These are phyloP conservation scores for Samsoniella hepiali DNA, from an alignment of 2,329 filamentous ascomycete species.

Conservation along the genomic window DNA sequence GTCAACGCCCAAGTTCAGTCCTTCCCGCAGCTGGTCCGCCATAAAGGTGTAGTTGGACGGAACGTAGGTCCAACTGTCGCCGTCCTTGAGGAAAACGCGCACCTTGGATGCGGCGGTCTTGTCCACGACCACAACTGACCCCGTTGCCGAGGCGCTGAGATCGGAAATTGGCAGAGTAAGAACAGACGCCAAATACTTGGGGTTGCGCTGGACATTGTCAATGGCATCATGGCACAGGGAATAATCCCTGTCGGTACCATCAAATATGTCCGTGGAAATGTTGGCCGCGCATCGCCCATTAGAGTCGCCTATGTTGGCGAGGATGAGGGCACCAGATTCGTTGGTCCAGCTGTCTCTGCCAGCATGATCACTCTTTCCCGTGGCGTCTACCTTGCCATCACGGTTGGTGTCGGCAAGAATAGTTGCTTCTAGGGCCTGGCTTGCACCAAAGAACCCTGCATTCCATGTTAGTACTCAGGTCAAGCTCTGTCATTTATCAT, in stretches of 20 bases:
- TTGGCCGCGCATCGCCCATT: slow-evolving; percentile 9
- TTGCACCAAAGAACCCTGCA: neutral
- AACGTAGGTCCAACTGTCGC: slow-evolving; percentile 27
- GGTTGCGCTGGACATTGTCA: slow-evolving; percentile 30
- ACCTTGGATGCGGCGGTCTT: slow-evolving; percentile 24
- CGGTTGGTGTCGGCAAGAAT: slow-evolving; percentile 16
- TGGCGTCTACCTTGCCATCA: slow-evolving; percentile 11
- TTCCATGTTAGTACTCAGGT: neutral
- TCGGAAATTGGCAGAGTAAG: slow-evolving; percentile 28
- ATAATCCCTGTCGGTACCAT: neutral
- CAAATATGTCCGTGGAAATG: neutral
- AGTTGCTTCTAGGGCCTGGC: slow-evolving; percentile 5
- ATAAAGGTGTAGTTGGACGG: slow-evolving; percentile 28
- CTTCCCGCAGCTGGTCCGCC: slow-evolving; percentile 27
- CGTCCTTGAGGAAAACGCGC: slow-evolving; percentile 28
- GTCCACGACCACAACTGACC: slow-evolving; percentile 20
- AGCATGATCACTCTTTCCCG: neutral
- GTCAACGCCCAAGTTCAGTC: slow-evolving; percentile 35
- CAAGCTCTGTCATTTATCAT: neutral
- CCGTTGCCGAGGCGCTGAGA: slow-evolving; percentile 22
- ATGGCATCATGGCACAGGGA: slow-evolving; percentile 34
- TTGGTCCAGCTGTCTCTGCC: slow-evolving; percentile 2
- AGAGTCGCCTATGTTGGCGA: slow-evolving; percentile 15
- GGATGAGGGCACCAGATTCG: neutral
- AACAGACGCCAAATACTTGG: slow-evolving; percentile 32